Evolutionary conservation across 2,329 filamentous ascomycete genomes (phyloP), one percentile per base, ranked within the genome.

Genomic region (Calonectria pteridis): DNA sequence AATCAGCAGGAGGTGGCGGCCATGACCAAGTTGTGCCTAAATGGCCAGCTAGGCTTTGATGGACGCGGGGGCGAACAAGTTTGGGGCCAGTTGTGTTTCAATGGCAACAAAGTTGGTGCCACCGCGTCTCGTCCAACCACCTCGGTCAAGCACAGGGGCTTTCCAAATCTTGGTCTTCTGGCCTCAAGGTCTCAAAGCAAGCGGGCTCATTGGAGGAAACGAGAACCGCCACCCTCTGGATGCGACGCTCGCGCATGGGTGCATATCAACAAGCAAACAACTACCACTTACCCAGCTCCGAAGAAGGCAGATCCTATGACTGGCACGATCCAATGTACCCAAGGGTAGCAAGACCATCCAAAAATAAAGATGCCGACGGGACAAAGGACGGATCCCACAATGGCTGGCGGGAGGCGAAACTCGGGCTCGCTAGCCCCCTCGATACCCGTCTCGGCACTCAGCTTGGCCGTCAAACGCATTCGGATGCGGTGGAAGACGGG

Each of bases 301-400:
- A 95, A 96, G 55, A 96, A 86, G 51, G 84, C 88, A 33, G 92
- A 93, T 26, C 93, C 94, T 84, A 96, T 92, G 77, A 95, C 93
- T 31, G 94, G 93, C 58, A 92, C 89, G 74, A 94, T 93, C 92
- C 92, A 96, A 84, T 95, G 93, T 63, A 98, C 90, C 78, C 84
- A 89, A 2, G 92, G 84, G 82, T 93, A 96, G 18, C 94, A 93
- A 6, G 94, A 95, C 94, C 95, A 98, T 11, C 92, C 95, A 84
- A 98, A 98, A 85, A 94, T 94, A 84, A 98, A 98, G 20, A 98
- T 85, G 9, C 95, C 94, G 70, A 94, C 87, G 6, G 95, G 94
- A 37, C 97, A 94, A 13, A 98, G 84, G 55, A 95, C 84, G 0
- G 92, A 92, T n/a, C 96, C 96, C 10, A 89, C 82, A 66, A 96